phyloP scores from a whole-genome alignment of 257 asterid genomes.

The Plectranthus barbatus region DNA sequence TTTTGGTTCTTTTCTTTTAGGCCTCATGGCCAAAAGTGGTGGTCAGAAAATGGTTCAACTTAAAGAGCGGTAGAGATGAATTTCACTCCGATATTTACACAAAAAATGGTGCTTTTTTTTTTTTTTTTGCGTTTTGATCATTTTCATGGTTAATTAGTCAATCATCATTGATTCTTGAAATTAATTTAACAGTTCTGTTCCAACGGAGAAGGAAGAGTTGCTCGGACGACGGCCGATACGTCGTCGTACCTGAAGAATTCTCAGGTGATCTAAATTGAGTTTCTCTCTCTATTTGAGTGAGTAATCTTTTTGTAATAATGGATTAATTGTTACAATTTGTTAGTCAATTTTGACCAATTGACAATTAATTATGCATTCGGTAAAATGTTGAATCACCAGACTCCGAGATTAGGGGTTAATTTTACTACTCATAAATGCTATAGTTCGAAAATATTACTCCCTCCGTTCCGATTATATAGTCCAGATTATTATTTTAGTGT shows the following conservation, averaged over 20 bases:
- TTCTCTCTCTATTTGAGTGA: not conserved
- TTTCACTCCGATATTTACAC: conserved; percentile 56
- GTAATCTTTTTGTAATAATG: not conserved
- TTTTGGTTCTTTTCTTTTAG: conserved; percentile 21
- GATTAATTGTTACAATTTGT: not conserved
- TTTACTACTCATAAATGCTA: not conserved
- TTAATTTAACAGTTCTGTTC: conserved; percentile 16
- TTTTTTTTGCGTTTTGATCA: not conserved
- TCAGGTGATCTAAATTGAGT: conserved; percentile 37
- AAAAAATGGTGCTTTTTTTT: conserved; percentile 27
- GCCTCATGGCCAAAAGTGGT: conserved; percentile 65
- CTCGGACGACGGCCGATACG: conserved; percentile 56
- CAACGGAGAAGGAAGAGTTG: conserved; percentile 62
- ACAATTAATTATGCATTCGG: too few relatives aligned
- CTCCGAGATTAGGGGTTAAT: not conserved
- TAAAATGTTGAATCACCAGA: too few relatives aligned
- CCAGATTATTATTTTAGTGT: too few relatives aligned
- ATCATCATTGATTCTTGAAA: not conserved
- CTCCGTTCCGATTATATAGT: too few relatives aligned
- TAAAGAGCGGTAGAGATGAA: conserved; percentile 40
- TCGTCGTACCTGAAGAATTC: conserved; percentile 77
- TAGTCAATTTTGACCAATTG: too few relatives aligned
- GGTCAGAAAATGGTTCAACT: conserved; percentile 62
- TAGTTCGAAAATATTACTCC: too few relatives aligned
- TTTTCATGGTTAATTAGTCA: too few relatives aligned